Evolutionary conservation across 345 rosid genomes (phyloP).

Genomic region (Garcia nutans): DNA sequence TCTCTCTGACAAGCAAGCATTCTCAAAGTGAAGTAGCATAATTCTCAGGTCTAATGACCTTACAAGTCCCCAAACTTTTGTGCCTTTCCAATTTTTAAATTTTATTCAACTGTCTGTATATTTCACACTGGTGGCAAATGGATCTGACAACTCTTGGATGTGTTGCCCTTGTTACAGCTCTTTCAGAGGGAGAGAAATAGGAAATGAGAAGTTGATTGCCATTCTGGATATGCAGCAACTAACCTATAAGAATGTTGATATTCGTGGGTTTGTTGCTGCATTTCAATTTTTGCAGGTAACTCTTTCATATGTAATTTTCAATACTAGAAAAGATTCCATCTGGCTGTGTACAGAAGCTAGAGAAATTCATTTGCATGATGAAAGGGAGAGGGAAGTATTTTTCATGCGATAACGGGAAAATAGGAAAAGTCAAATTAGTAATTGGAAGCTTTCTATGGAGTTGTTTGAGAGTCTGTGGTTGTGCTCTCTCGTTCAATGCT

Average conservation of each 20-base stretch:
- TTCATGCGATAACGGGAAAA: background rate
- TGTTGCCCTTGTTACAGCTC: slow-evolving; percentile 48
- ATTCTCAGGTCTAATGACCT: background rate
- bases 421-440: background rate
- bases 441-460: background rate
- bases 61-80: background rate
- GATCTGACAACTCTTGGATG: background rate
- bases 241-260: slow-evolving; percentile 66
- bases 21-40: too few species aligned
- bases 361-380: background rate
- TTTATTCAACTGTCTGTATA: background rate
- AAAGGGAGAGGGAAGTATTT: background rate
- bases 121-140: background rate
- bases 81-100: background rate
- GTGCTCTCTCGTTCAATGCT: background rate
- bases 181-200: slow-evolving; percentile 62
- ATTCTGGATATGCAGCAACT: slow-evolving; percentile 67
- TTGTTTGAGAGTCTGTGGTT: background rate
- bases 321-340: background rate
- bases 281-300: slow-evolving; percentile 89
- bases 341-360: background rate
- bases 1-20: too few species aligned
- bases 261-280: slow-evolving; percentile 69
- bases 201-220: slow-evolving; percentile 62
- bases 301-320: slow-evolving; percentile 1